Conservation (phyloP, 148 eudicot genomes). For the Amaranthus palmeri region DNA sequence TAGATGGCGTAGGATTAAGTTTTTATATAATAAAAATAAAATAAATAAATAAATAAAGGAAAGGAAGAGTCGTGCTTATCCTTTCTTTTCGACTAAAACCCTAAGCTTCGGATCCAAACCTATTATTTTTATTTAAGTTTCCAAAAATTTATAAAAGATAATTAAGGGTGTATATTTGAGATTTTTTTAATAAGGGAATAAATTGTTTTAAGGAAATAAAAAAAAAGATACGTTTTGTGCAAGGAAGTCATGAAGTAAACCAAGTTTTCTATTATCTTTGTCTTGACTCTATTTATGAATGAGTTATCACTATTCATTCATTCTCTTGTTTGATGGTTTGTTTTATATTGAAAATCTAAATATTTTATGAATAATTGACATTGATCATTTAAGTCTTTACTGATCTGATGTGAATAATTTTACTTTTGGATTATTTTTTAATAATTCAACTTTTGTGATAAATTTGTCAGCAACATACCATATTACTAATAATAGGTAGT, state of each 20-base stretch:
- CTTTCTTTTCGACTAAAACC: slow-evolving; percentile 13
- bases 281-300: background rate
- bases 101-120: slow-evolving; percentile 44
- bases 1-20: slow-evolving; percentile 28
- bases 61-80: slow-evolving; percentile 38
- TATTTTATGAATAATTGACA: too few relatives aligned
- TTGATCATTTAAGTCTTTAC: too few relatives aligned
- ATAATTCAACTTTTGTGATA: too few relatives aligned
- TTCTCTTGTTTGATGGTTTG: background rate
- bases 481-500: too few relatives aligned
- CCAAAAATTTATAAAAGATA: background rate
- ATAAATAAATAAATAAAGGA: background rate
- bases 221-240: slow-evolving; percentile 42
- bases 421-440: too few relatives aligned
- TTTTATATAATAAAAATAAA: slow-evolving; percentile 2
- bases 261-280: slow-evolving; percentile 27
- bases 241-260: slow-evolving; percentile 45
- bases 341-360: too few relatives aligned
- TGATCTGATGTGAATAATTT: too few relatives aligned
- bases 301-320: slow-evolving; percentile 11
- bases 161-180: too few relatives aligned
- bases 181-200: background rate
- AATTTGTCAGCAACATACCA: too few relatives aligned
- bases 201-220: background rate
- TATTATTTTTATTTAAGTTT: background rate